These are phyloP conservation scores for Fraxinus dipetala DNA, from an alignment of 305 asterid genomes.

Conservation along the genomic window DNA sequence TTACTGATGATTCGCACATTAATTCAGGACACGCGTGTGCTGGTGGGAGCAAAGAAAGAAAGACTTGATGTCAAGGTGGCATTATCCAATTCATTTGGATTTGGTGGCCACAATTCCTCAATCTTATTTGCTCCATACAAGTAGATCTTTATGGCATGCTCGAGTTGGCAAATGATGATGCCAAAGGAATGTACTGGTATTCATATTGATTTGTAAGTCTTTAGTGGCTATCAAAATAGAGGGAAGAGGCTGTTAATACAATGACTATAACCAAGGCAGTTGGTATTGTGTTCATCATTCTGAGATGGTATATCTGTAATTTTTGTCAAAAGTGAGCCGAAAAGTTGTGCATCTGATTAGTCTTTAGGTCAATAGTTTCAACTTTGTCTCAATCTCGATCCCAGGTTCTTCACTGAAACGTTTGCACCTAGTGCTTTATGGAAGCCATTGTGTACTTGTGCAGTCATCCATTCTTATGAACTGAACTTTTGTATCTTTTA, in stretches of 20 bases:
- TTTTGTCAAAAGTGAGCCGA: background rate
- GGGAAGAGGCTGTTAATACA: background rate
- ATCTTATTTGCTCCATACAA: constrained; percentile 78
- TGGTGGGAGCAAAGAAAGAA: constrained; percentile 77
- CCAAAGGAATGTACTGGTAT: constrained; percentile 28
- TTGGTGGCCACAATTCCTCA: constrained; percentile 94
- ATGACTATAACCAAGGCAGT: background rate
- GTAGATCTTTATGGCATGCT: constrained; percentile 35
- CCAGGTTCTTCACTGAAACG: background rate
- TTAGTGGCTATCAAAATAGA: background rate
- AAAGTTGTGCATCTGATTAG: background rate
- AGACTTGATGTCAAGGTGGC: constrained; percentile 73
- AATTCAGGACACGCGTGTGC: constrained; percentile 58
- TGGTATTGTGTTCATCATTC: background rate
- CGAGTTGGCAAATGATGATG: background rate
- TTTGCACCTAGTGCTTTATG: background rate
- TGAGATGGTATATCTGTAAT: background rate
- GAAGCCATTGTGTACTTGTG: background rate
- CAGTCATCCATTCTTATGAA: background rate
- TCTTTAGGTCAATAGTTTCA: background rate
- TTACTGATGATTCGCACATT: constrained; percentile 26
- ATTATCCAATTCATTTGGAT: constrained; percentile 86
- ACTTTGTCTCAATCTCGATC: background rate
- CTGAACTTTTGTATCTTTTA: background rate
- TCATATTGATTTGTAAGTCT: background rate